Base-by-base conservation (phyloP, 164 flowering plant genomes). In the Cinnamomum chago region DNA sequence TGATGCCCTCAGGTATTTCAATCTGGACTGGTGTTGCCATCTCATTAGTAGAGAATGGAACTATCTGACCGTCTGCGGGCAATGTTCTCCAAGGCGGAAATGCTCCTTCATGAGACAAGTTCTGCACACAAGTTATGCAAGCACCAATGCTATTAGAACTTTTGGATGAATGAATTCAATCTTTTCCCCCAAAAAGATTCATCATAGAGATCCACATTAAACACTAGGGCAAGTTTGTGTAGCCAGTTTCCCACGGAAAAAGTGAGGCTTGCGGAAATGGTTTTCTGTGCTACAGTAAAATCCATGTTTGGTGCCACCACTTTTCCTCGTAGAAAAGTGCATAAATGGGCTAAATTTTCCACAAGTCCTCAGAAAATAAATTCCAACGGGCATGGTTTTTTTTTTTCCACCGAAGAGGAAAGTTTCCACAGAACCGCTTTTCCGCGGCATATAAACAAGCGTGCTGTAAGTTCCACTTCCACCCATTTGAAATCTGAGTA, bases 11-110 rank as follows among this genome's bases (percentile, higher is more conserved):
- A 10, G 28, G 30, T 65, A 25, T 7, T 65, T 10, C 15, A 65
- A 23, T 23, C 13, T 23, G 17, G 28, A 67, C 28, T 17, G 18
- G 69, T 3, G n/a, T 23, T 14, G 14, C 28, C 17, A 18, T 30
- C 9, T 67, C 69, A 67, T 15, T 11, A 30, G 35, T 14, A 20
- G 11, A 20, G 18, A 28, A 28, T 6, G 69, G 47, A 67, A 28
- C 14, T 30, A 15, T 67, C 4, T 15, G 40, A 67, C 14, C 40
- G 2, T 15, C 47, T n/a, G 58, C 11, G 5, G 52, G 18, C 20
- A 25, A 22, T n/a, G 14, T 77, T 50, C 9, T 14, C 89, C 87
- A 85, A 55, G 89, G 87, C 70, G 23, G 20, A 75, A 81, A 82
- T 68, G 75, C 58, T 67, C 77, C 86, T 27, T 77, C 81, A 23